Evolutionary conservation across 1,284 basidiomycete species (phyloP).

Genomic region (Anthracocystis walkeri): DNA sequence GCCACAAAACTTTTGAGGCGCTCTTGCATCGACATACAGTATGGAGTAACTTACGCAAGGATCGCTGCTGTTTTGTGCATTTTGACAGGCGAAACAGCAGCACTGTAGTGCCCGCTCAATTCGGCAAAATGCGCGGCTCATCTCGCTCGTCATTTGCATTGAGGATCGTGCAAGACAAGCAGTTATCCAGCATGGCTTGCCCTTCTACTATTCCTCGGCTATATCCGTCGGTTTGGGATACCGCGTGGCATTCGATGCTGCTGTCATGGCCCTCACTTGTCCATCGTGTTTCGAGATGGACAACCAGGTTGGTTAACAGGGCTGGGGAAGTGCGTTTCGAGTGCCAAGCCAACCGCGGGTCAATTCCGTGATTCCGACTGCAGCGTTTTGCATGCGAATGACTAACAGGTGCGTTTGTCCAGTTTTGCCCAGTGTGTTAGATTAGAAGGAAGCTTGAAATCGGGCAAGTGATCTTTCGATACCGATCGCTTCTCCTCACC

Average conservation of each 20-base stretch:
- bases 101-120: not conserved
- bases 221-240: not conserved
- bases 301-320: not conserved
- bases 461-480: not conserved
- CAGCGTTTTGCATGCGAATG: not conserved
- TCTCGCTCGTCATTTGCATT: constrained; percentile 10
- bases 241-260: no score
- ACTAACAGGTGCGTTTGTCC: not conserved
- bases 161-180: constrained; percentile 2
- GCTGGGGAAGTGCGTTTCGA: not conserved
- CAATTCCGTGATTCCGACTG: not conserved
- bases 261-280: no score
- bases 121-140: constrained; percentile 7
- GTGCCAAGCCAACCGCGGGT: not conserved
- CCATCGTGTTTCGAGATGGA: no score
- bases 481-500: not conserved
- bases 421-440: not conserved
- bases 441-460: not conserved
- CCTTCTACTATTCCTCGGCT: not conserved
- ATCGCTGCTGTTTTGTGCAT: no score
- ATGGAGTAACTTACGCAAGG: no score
- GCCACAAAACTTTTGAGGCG: no score
- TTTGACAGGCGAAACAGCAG: no score
- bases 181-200: no score
- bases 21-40: no score